phyloP scores from a whole-genome alignment of 1,139 yeast genomes.

The Yamadazyma triangularis region DNA sequence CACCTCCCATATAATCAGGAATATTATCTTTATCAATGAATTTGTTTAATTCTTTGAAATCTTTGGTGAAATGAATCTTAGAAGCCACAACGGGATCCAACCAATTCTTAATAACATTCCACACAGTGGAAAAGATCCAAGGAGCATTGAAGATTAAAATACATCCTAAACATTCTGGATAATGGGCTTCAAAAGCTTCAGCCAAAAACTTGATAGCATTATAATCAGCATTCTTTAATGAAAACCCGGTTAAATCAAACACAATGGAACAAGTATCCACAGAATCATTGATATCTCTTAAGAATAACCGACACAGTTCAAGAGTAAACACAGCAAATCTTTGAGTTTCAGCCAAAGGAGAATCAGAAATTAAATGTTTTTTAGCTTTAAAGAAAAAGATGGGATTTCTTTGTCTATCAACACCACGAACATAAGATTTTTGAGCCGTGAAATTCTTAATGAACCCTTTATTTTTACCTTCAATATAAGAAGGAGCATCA shows the following conservation, averaged over 20 bases:
- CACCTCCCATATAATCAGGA: slow-evolving; percentile 41
- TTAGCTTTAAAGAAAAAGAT: slow-evolving; percentile 38
- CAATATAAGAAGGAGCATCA: slow-evolving; percentile 34
- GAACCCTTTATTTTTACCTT: slow-evolving; percentile 30
- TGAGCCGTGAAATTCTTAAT: slow-evolving; percentile 34
- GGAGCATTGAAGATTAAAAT: slow-evolving; percentile 44
- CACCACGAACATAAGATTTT: slow-evolving; percentile 38
- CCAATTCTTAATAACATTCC: slow-evolving; percentile 45
- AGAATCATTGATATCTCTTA: slow-evolving; percentile 31
- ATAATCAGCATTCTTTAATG: slow-evolving; percentile 44
- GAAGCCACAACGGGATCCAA: slow-evolving; percentile 44
- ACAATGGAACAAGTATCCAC: slow-evolving; percentile 37
- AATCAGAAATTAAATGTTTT: slow-evolving; percentile 38
- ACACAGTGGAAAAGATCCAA: slow-evolving; percentile 46
- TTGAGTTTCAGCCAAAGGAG: slow-evolving; percentile 34
- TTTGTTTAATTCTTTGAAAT: slow-evolving; percentile 27
- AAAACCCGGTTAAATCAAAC: slow-evolving; percentile 44
- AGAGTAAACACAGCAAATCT: slow-evolving; percentile 35
- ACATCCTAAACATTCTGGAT: slow-evolving; percentile 43
- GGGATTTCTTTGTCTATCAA: slow-evolving; percentile 34
- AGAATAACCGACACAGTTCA: slow-evolving; percentile 37
- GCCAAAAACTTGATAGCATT: slow-evolving; percentile 42
- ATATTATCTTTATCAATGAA: slow-evolving; percentile 30
- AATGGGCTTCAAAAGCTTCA: slow-evolving; percentile 44
- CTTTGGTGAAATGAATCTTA: slow-evolving; percentile 42